Conservation (phyloP, 2,329 filamentous ascomycete species). For the Apiospora kogelbergensis region DNA sequence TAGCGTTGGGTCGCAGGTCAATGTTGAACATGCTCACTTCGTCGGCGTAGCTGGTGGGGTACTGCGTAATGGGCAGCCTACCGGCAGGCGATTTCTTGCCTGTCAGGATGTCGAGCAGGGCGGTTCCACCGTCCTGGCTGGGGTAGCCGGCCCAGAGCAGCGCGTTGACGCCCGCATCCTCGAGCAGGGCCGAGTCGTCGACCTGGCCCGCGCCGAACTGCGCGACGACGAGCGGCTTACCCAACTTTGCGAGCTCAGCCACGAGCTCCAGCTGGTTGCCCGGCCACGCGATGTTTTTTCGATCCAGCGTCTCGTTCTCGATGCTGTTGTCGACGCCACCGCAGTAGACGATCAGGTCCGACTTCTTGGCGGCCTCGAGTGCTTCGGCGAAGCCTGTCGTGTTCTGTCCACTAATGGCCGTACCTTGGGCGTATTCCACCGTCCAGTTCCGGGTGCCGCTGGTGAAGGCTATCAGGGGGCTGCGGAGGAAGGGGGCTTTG, state of each 20-base stretch:
- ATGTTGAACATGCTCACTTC: slow-evolving; percentile 51
- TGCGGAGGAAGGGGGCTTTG: slow-evolving; percentile 9
- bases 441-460: slow-evolving; percentile 36
- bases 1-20: slow-evolving; percentile 41
- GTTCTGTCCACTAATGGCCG: slow-evolving; percentile 24
- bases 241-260: slow-evolving; percentile 32
- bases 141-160: slow-evolving; percentile 53
- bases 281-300: slow-evolving; percentile 52
- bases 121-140: slow-evolving; percentile 51
- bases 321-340: slow-evolving; percentile 55
- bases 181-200: slow-evolving; percentile 43
- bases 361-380: slow-evolving; percentile 38
- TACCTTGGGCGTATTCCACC: slow-evolving; percentile 41
- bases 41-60: slow-evolving; percentile 44
- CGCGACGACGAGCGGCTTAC: slow-evolving; percentile 51
- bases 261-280: slow-evolving; percentile 53
- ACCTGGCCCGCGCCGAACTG: slow-evolving; percentile 47
- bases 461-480: slow-evolving; percentile 20
- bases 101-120: slow-evolving; percentile 47
- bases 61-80: slow-evolving; percentile 46
- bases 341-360: slow-evolving; percentile 54
- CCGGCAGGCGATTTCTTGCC: slow-evolving; percentile 46
- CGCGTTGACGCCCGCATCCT: slow-evolving; percentile 43
- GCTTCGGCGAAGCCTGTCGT: slow-evolving; percentile 35
- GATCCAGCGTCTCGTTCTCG: slow-evolving; percentile 54